A percentile compares a stretch with the other conserved stretches of the same genome.
These are phyloP conservation scores for Pachysandra terminalis DNA, from an alignment of 164 flowering plant species.

Conservation along the genomic window DNA sequence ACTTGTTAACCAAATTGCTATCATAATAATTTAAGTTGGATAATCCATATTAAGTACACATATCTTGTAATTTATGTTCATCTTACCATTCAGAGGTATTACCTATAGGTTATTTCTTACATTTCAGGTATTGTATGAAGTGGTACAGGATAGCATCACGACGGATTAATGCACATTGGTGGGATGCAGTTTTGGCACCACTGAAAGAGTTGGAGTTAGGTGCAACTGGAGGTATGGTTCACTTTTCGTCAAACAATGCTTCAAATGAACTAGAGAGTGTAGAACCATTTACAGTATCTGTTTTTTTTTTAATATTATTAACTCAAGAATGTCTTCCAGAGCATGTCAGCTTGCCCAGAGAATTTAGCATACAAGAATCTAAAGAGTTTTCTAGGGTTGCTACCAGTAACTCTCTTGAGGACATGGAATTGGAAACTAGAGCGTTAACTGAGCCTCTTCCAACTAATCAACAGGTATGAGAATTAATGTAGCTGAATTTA, in stretches of 20 bases:
- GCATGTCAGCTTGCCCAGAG: slow-evolving; percentile 5
- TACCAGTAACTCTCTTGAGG: slow-evolving; percentile 67
- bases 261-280: slow-evolving; percentile 17
- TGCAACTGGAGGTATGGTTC: slow-evolving; percentile 47
- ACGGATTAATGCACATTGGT: slow-evolving; percentile 70
- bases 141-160: slow-evolving; percentile 79
- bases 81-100: background rate
- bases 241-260: slow-evolving; percentile 19
- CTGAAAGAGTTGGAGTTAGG: slow-evolving; percentile 63
- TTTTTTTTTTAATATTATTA: background rate
- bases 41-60: background rate
- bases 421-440: slow-evolving; percentile 87
- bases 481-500: background rate
- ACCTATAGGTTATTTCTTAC: background rate
- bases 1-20: no score
- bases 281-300: slow-evolving; percentile 11
- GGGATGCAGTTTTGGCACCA: slow-evolving; percentile 81
- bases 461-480: slow-evolving; percentile 80
- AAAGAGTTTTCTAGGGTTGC: slow-evolving; percentile 21
- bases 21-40: no score
- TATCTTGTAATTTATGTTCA: background rate
- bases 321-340: slow-evolving; percentile 11
- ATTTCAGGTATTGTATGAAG: slow-evolving; percentile 81
- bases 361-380: slow-evolving; percentile 8
- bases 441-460: slow-evolving; percentile 98